Conservation (phyloP, 2,329 filamentous ascomycete species). For the Calonectria pauciramosa region DNA sequence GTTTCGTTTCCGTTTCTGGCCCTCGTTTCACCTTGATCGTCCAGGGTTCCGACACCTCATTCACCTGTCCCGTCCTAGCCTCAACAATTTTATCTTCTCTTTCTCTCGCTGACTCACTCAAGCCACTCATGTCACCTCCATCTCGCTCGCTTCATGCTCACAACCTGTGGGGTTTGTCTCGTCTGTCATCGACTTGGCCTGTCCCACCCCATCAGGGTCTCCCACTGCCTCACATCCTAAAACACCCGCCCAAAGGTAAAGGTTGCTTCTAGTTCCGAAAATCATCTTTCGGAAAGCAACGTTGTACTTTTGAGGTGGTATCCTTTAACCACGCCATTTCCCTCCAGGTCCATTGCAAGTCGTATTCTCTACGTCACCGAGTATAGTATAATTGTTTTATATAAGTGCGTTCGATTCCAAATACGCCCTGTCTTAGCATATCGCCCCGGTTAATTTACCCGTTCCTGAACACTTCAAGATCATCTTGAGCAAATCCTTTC, state of each 20-base stretch:
- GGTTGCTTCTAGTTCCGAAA: neutral
- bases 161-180: constrained; percentile 14
- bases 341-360: neutral
- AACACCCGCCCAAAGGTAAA: neutral
- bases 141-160: constrained; percentile 17
- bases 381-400: neutral
- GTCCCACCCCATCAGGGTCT: constrained; percentile 11
- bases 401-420: neutral
- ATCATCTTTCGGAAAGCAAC: neutral
- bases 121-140: constrained; percentile 18
- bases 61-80: constrained; percentile 12
- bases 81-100: neutral
- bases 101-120: constrained; percentile 16
- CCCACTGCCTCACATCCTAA: constrained; percentile 7
- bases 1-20: constrained; percentile 27
- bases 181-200: neutral
- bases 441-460: neutral
- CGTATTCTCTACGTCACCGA: neutral
- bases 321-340: neutral
- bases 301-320: neutral
- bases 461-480: neutral
- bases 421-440: neutral
- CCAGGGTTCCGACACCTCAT: constrained; percentile 13
- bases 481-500: neutral
- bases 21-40: constrained; percentile 22